Conservation (phyloP, 768 basidiomycete species). For the Mycena rebaudengoi region DNA sequence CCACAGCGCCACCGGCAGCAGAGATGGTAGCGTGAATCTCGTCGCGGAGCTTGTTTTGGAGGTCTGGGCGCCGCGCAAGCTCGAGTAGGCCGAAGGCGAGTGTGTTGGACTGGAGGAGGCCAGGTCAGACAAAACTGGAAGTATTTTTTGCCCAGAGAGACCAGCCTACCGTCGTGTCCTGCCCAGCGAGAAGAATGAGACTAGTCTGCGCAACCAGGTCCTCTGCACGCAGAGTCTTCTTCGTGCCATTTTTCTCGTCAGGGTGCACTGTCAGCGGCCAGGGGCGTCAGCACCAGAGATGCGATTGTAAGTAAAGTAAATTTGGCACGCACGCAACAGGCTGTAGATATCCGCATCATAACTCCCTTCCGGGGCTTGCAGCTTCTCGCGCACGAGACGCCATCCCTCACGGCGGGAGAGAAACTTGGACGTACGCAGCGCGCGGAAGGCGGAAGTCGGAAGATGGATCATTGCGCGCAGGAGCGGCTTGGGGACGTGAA, state of each 20-base stretch:
- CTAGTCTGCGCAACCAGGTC: slow-evolving; percentile 17
- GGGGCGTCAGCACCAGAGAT: not conserved
- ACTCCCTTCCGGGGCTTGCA: slow-evolving; percentile 10
- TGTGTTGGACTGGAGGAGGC: slow-evolving; percentile 35
- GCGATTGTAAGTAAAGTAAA: not conserved
- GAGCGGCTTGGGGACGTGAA: slow-evolving; percentile 14
- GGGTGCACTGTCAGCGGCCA: slow-evolving; percentile 2
- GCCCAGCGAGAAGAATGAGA: slow-evolving; percentile 20
- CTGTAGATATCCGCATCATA: slow-evolving; percentile 16
- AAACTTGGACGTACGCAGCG: slow-evolving; percentile 7
- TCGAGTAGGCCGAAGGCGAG: slow-evolving; percentile 55
- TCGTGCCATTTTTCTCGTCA: slow-evolving; percentile 3
- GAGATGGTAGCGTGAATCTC: slow-evolving; percentile 41
- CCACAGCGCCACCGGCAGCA: not conserved
- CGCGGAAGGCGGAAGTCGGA: slow-evolving; percentile 16
- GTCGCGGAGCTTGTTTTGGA: slow-evolving; percentile 55
- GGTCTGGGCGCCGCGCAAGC: slow-evolving; percentile 50
- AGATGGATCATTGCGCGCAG: not conserved
- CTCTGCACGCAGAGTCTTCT: not conserved
- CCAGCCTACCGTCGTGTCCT: slow-evolving; percentile 13
- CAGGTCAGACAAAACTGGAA: not conserved
- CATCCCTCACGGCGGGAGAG: slow-evolving; percentile 6
- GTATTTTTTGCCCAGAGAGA: not conserved
- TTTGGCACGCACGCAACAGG: slow-evolving; percentile 8
- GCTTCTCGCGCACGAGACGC: slow-evolving; percentile 9